Base-by-base conservation (phyloP, 2,329 filamentous ascomycete species). In the Helotiales sp. region DNA sequence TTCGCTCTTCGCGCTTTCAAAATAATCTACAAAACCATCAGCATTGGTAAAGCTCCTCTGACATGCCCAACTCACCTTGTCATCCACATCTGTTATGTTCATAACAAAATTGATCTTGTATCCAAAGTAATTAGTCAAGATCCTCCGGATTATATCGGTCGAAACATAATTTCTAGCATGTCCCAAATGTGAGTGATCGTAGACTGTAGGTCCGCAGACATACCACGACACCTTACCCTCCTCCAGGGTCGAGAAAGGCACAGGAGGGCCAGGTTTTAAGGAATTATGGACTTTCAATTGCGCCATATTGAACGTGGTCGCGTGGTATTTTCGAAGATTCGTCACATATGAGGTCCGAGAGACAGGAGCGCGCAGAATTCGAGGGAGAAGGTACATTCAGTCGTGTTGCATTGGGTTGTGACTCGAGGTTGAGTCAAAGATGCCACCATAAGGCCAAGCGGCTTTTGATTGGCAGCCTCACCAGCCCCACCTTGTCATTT, bases 1-100 rank as follows among this genome's bases (percentile, higher is more conserved):
- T 92, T 84, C 69, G 95, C 88, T 74, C 95, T 86, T 69, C 93
- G 81, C 13, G 89, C 87, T 63, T 86, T 80, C 12, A 89, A 72
- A 63, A 90, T 89, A 69, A 90, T 90, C 79, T 86, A 61, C 44
- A 52, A 17, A n/a, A 36, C 19, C 27, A 47, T 58, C 52, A 55
- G 54, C 24, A 27, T 9, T 22, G 40, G 33, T n/a, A 27, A 17
- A 24, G 8, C 17, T 34, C 34, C n/a, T 50, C 22, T 38, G 19
- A 33, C 40, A 33, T 25, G 27, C 12, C 57, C 24, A 15, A 31
- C 61, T 8, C 49, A 80, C 79, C 75, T 84, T 84, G 67, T 84
- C 81, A 61, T 88, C 85, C 10, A 87, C 78, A 69, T 87, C 87
- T 13, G 87, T 90, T 58, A 89, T 87, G 69, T 90, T 90, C 81